Conservation (phyloP, 345 rosid species). For the Pugionium cornutum region DNA sequence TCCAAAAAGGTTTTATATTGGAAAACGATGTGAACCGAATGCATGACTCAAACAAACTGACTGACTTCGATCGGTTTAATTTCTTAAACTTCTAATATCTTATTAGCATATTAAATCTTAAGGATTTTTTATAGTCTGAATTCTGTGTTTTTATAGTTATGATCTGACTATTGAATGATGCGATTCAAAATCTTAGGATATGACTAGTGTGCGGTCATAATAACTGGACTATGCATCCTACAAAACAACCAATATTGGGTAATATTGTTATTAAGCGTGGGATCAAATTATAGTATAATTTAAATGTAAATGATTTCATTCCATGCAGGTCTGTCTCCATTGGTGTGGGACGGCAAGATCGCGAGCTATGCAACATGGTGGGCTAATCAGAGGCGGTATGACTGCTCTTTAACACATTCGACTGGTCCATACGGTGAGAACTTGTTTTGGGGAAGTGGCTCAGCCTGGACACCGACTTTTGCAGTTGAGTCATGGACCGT, state of each 20-base stretch:
- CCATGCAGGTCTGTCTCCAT: constrained; percentile 49
- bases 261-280: not conserved
- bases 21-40: too few species aligned
- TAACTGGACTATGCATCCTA: not conserved
- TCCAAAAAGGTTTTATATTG: too few species aligned
- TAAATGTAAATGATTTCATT: not conserved
- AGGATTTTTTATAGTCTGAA: too few species aligned
- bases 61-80: too few species aligned
- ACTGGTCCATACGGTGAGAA: constrained; percentile 88
- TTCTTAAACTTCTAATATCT: too few species aligned
- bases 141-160: not conserved
- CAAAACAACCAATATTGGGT: not conserved
- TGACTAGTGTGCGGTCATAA: not conserved
- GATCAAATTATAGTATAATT: not conserved
- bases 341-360: constrained; percentile 58
- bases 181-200: not conserved
- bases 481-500: constrained; percentile 66
- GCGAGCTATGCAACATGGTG: constrained; percentile 58
- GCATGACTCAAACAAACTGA: too few species aligned
- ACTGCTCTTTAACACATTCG: constrained; percentile 71
- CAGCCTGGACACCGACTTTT: constrained; percentile 62
- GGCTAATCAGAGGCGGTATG: constrained; percentile 57
- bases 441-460: constrained; percentile 90
- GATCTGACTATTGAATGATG: not conserved
- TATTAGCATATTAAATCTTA: too few species aligned